Evolutionary conservation across 2,329 filamentous ascomycete species (phyloP).

Genomic region (Ilyonectria destructans): DNA sequence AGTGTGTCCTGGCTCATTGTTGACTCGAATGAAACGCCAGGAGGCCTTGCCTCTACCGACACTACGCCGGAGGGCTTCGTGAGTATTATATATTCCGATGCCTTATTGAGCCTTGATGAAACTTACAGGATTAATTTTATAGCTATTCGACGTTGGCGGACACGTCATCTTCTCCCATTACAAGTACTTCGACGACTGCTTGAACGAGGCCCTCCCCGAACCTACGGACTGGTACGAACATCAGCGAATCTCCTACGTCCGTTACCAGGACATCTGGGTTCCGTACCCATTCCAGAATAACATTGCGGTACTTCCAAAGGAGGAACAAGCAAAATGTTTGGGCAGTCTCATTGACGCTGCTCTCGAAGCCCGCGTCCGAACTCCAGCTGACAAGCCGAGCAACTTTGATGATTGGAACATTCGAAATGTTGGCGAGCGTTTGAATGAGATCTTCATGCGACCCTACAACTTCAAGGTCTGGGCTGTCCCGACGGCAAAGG

Average conservation of each 20-base stretch:
- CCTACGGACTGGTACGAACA: conserved; percentile 97
- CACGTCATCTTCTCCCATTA: conserved; percentile 99
- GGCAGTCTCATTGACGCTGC: conserved; percentile 97
- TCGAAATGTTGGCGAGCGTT: conserved; percentile 88
- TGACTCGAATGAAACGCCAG: conserved; percentile 91
- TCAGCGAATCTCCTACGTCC: conserved; percentile 98
- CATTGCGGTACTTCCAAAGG: conserved; percentile 97
- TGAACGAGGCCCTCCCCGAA: conserved; percentile 95
- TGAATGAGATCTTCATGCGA: conserved; percentile 97
- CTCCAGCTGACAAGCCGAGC: conserved; percentile 83
- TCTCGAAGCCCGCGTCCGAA: conserved; percentile 86
- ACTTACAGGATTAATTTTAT: conserved; percentile 38
- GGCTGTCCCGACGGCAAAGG: conserved; percentile 97
- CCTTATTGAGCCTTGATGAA: conserved; percentile 8
- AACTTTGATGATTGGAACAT: conserved; percentile 99
- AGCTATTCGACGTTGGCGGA: conserved; percentile 98
- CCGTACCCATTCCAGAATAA: conserved; percentile 99
- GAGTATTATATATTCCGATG: conserved; percentile 63
- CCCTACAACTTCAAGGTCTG: conserved; percentile 99
- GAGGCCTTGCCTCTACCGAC: conserved; percentile 96
- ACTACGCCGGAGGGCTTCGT: conserved; percentile 97
- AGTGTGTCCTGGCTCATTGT: conserved; percentile 96
- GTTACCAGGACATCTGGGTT: conserved; percentile 96
- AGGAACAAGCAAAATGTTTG: conserved; percentile 94
- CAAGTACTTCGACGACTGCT: conserved; percentile 99